Evolutionary conservation across 169 alveolate species (phyloP), one percentile per base, ranked within the genome.

Genomic region (Eimeria sp.): DNA sequence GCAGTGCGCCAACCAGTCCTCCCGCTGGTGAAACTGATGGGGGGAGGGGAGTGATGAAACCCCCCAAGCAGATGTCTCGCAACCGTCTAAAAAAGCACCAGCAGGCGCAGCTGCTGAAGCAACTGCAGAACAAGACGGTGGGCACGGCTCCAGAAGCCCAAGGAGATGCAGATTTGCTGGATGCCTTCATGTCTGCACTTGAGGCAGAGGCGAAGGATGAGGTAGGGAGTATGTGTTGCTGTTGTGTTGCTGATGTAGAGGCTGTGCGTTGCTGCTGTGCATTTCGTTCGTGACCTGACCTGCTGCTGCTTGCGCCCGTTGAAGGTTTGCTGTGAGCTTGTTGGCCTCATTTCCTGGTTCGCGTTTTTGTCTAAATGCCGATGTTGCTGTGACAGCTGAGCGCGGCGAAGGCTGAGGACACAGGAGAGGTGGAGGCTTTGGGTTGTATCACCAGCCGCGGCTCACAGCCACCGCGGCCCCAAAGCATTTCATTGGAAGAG

Each of bases 111-210:
- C 94, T 93, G 93, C 94, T 93, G 78, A 63, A 57, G 61, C 82
- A 88, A 89, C 58, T 93, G 49, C 93, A 87, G 65, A 5, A 43
- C 83, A 87, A 87, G 73, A 87, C 93, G 43, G 27, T 45, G 34
- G 47, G 4, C 57, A 83, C 93, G 1, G 82, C 13, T 18, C 93
- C 93, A 61, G 96, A 82, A 80, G 73, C 51, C 27, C 63, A 83
- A 82, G 87, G 58, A 22, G 88, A 80, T 40, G 58, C 45, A 18
- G 96, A 93, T 51, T 58, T 88, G n/a, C 89, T 93, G 18, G 96
- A 93, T 43, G 96, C 96, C 54, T 93, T 93, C 80, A 93, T 93
- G 96, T 61, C 93, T 43, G 94, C 96, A 13, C 96, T 93, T n/a
- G 96, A 93, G 89, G 6, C 94, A 20, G 96, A 93, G 49, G 96